phyloP scores from a whole-genome alignment of 1,284 basidiomycete genomes.

The Volvariella surrecta region DNA sequence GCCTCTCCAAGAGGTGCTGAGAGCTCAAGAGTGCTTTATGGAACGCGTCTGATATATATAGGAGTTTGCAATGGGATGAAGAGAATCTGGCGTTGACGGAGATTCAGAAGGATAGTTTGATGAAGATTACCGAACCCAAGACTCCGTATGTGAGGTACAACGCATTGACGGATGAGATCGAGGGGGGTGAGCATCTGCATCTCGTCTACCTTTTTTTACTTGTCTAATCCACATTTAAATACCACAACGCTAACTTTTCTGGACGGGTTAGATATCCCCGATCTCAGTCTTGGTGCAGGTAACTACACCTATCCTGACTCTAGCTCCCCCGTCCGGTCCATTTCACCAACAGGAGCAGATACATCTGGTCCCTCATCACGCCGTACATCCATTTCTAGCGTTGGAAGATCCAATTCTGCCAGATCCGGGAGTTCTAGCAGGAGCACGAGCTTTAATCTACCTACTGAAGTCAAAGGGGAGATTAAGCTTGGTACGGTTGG shows the following conservation, averaged over 20 bases:
- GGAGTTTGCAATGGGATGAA: conserved; percentile 83
- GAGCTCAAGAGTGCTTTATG: not conserved
- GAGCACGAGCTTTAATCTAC: conserved; percentile 78
- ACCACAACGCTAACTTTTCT: not conserved
- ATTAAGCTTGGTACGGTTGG: conserved; percentile 23
- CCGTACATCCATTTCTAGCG: conserved; percentile 67
- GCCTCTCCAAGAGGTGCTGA: conserved; percentile 2
- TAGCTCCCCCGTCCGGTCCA: conserved; percentile 26
- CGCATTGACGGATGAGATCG: conserved; percentile 74
- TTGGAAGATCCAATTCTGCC: conserved; percentile 32
- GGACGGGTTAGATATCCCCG: conserved; percentile 52
- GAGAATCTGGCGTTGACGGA: conserved; percentile 86
- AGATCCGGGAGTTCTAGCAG: conserved; percentile 65
- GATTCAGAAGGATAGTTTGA: conserved; percentile 86
- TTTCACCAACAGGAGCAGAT: conserved; percentile 41
- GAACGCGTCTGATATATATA: conserved; percentile 14
- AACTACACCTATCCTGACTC: conserved; percentile 19
- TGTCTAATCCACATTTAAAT: not conserved
- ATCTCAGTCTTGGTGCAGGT: conserved; percentile 40
- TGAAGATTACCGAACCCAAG: conserved; percentile 97
- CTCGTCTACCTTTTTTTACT: not conserved
- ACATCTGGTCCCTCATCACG: conserved; percentile 66
- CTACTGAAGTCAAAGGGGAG: conserved; percentile 53
- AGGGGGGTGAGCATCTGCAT: conserved; percentile 51
- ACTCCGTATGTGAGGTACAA: conserved; percentile 93